Percentiles rank a stretch among this genome's conserved stretches.
These are phyloP conservation scores for Podila verticillata DNA, from an alignment of 192 early-diverging fungal genomes.

Conservation along the genomic window DNA sequence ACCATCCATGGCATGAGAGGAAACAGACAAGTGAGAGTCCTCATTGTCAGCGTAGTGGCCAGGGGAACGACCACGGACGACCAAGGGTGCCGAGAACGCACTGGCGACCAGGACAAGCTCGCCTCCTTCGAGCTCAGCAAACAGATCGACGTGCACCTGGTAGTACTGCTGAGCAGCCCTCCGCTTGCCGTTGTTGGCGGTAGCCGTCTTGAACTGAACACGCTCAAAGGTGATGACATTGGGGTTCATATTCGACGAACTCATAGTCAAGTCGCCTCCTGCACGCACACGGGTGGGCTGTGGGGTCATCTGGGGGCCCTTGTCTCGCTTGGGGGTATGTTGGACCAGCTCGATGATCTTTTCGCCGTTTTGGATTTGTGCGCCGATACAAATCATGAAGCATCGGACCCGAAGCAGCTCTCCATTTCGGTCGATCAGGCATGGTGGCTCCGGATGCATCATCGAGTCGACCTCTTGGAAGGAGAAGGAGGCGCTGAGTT, in stretches of 20 bases:
- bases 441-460: conserved; percentile 62
- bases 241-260: conserved; percentile 48
- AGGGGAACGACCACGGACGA: conserved; percentile 93
- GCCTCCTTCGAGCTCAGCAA: conserved; percentile 73
- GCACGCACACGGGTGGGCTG: conserved; percentile 63
- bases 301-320: conserved; percentile 87
- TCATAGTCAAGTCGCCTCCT: conserved; percentile 63
- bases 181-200: conserved; percentile 94
- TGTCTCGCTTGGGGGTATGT: conserved; percentile 93
- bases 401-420: conserved; percentile 64
- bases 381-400: conserved; percentile 84
- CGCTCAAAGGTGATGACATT: conserved; percentile 86
- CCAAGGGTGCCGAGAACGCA: conserved; percentile 82
- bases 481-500: conserved; percentile 76
- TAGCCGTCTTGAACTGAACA: conserved; percentile 97
- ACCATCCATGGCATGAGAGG: not conserved
- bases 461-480: conserved; percentile 56
- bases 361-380: conserved; percentile 76
- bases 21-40: conserved; percentile 13
- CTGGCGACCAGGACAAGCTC: conserved; percentile 68
- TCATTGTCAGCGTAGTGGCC: conserved; percentile 89
- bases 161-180: conserved; percentile 96
- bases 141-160: conserved; percentile 80
- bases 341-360: conserved; percentile 86
- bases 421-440: conserved; percentile 70